These are phyloP conservation scores for Primulina tabacum DNA, from an alignment of 257 asterid species.

Conservation along the genomic window DNA sequence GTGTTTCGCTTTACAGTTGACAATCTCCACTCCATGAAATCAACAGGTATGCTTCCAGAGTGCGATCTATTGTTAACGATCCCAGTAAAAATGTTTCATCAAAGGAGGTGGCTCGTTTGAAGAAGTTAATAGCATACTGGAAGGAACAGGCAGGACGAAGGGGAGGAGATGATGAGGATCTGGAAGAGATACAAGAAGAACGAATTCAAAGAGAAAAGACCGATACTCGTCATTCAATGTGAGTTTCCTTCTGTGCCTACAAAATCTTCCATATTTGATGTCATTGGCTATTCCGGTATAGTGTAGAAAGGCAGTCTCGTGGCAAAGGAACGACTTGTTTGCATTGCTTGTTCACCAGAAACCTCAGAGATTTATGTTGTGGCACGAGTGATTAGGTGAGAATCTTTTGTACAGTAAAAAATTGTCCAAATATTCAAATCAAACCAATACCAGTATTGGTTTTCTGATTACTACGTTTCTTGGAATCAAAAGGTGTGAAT, in stretches of 20 bases:
- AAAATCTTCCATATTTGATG: neutral
- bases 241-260: slow-evolving; percentile 12
- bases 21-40: slow-evolving; percentile 6
- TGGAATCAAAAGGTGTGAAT: slow-evolving; percentile 20
- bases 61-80: slow-evolving; percentile 82
- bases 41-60: slow-evolving; percentile 89
- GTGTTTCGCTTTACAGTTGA: neutral
- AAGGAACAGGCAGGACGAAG: slow-evolving; percentile 85
- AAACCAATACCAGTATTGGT: slow-evolving; percentile 25
- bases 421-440: slow-evolving; percentile 31
- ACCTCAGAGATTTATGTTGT: slow-evolving; percentile 31
- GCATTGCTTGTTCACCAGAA: slow-evolving; percentile 25
- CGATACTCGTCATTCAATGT: slow-evolving; percentile 76
- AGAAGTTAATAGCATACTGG: slow-evolving; percentile 78
- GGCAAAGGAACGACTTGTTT: slow-evolving; percentile 23
- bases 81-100: slow-evolving; percentile 86
- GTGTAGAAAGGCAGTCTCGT: slow-evolving; percentile 14
- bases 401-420: slow-evolving; percentile 36
- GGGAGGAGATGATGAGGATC: slow-evolving; percentile 78
- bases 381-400: slow-evolving; percentile 24
- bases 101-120: slow-evolving; percentile 87
- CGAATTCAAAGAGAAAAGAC: slow-evolving; percentile 46
- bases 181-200: slow-evolving; percentile 86
- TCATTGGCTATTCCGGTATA: neutral
- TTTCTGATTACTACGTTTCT: slow-evolving; percentile 2